Evolutionary conservation across 2,329 filamentous ascomycete genomes (phyloP).

Genomic region (Tetracladium maxilliforme): DNA sequence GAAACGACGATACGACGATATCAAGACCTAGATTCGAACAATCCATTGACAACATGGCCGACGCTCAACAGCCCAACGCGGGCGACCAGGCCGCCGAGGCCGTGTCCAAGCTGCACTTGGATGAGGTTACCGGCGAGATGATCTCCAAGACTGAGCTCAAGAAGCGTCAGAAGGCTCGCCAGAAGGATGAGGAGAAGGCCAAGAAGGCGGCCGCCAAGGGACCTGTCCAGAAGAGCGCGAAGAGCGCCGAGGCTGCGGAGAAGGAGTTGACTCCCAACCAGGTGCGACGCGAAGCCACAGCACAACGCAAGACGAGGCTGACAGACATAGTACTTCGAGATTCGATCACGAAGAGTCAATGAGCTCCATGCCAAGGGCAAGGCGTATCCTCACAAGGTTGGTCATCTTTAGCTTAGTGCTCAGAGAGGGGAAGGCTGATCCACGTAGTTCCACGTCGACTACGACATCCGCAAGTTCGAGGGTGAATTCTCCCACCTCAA

Average conservation of each 20-base stretch:
- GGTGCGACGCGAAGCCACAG: conserved; percentile 14
- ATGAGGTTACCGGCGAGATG: conserved; percentile 85
- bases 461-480: conserved; percentile 68
- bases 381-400: conserved; percentile 89
- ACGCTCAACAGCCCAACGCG: too few species aligned
- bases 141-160: conserved; percentile 81
- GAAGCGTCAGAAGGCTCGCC: conserved; percentile 85
- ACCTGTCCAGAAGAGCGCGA: conserved; percentile 40
- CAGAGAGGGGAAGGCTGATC: too few species aligned
- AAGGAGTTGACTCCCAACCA: conserved; percentile 65
- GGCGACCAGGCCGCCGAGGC: conserved; percentile 5
- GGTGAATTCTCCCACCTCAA: conserved; percentile 67
- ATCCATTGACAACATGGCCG: conserved; percentile 13
- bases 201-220: conserved; percentile 62
- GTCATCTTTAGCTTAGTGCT: too few species aligned
- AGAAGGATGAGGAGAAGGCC: conserved; percentile 78
- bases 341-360: conserved; percentile 71
- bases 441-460: conserved; percentile 78
- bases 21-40: too few species aligned
- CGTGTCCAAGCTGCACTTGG: conserved; percentile 64
- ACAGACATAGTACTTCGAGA: conserved; percentile 81
- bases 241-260: conserved; percentile 39
- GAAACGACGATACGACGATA: too few species aligned
- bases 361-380: conserved; percentile 61
- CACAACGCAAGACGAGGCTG: conserved; percentile 2